phyloP scores from a whole-genome alignment of 306 rosid genomes.

The Astragalus membranaceus region DNA sequence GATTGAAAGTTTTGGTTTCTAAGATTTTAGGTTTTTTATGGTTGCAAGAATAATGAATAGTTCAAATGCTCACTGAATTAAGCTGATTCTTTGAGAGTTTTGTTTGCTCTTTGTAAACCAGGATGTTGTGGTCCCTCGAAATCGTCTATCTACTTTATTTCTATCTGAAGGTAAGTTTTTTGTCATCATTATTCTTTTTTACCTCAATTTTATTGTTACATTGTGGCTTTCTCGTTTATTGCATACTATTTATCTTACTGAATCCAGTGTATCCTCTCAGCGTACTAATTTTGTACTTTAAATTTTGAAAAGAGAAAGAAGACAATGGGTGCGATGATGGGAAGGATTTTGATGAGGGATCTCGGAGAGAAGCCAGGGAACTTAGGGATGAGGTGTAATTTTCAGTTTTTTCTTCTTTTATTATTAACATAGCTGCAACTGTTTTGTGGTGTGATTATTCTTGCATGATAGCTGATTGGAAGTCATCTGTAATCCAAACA shows the following conservation, averaged over 20 bases:
- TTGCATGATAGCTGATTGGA: background rate
- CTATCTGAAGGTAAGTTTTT: slow-evolving; percentile 47
- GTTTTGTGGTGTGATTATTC: background rate
- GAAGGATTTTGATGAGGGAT: slow-evolving; percentile 19
- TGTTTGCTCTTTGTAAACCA: slow-evolving; percentile 20
- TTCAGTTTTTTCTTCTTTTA: background rate
- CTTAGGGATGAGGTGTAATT: slow-evolving; percentile 56
- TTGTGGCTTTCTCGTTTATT: background rate
- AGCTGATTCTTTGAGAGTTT: no score
- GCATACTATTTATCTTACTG: background rate
- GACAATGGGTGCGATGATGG: slow-evolving; percentile 26
- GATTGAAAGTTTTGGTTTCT: no score
- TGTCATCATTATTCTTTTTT: background rate
- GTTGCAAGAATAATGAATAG: no score
- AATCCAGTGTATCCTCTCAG: background rate
- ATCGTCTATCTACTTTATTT: slow-evolving; percentile 58
- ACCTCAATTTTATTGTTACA: background rate
- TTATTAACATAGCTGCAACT: background rate
- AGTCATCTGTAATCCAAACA: no score
- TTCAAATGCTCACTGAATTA: no score
- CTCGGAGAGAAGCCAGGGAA: slow-evolving; percentile 35
- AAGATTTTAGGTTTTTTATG: no score
- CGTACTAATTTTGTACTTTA: background rate
- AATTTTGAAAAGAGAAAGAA: slow-evolving; percentile 32
- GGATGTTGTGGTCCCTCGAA: slow-evolving; percentile 55